Conservation (phyloP, 2,329 filamentous ascomycete species). For the Curvularia sp. region DNA sequence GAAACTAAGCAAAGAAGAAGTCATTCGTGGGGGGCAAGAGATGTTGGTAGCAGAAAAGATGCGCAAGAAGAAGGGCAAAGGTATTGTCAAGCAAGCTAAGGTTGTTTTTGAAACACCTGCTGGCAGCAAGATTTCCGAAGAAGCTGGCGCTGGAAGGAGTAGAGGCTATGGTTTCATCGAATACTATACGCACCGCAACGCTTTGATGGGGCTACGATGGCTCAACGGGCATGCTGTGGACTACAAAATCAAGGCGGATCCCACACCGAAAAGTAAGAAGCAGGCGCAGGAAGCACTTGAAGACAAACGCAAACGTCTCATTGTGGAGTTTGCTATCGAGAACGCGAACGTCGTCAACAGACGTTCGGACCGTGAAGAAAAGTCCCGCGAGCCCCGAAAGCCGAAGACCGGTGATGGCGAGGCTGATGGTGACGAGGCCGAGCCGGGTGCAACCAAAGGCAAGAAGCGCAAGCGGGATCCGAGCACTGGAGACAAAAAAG, state of each 20-base stretch:
- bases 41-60: slow-evolving; percentile 81
- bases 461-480: slow-evolving; percentile 52
- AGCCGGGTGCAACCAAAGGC: slow-evolving; percentile 28
- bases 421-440: slow-evolving; percentile 18
- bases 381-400: slow-evolving; percentile 57
- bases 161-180: slow-evolving; percentile 98
- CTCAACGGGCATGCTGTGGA: slow-evolving; percentile 78
- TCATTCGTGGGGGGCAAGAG: slow-evolving; percentile 76
- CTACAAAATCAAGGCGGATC: slow-evolving; percentile 58
- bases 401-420: slow-evolving; percentile 23
- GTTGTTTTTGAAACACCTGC: slow-evolving; percentile 89
- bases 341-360: slow-evolving; percentile 94
- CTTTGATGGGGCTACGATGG: slow-evolving; percentile 92
- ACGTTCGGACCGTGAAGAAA: slow-evolving; percentile 69
- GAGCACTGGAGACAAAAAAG: slow-evolving; percentile 15
- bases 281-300: slow-evolving; percentile 54
- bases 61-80: slow-evolving; percentile 82
- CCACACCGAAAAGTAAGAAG: slow-evolving; percentile 49
- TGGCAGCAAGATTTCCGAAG: slow-evolving; percentile 82
- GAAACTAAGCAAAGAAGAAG: slow-evolving; percentile 88
- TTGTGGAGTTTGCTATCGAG: slow-evolving; percentile 97
- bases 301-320: slow-evolving; percentile 85
- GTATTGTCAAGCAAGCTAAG: slow-evolving; percentile 90
- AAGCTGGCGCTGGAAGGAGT: slow-evolving; percentile 78
- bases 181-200: slow-evolving; percentile 91